Evolutionary conservation across 78 protist genomes (phyloP), one percentile per base, ranked within the genome.

Genomic region (Anaeramoeba flamelloides): DNA sequence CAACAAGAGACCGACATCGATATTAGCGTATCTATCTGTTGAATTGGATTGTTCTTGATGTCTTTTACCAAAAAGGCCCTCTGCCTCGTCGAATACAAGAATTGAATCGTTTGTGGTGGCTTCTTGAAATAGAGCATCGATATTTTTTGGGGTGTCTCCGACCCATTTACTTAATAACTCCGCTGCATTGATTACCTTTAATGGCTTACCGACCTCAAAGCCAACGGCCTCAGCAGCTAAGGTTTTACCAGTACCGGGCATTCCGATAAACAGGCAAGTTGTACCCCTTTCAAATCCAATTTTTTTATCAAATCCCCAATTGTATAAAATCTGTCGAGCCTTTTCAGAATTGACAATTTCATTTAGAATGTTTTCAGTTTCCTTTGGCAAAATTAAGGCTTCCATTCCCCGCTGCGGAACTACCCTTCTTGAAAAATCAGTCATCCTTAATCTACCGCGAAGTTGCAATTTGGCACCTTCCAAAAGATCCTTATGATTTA

Each of bases 221-320:
- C 81, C 90, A 37, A 87, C 31, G 0, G 83, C 90, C 79, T 84
- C 90, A 1, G 85, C 85, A n/a, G 87, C 77, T 38, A 87, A 1
- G 22, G 88, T 81, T 80, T 87, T 87, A 4, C 90, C 90, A 2
- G 80, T 39, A 0, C 90, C 90, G 1, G 87, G 79, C 0, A 83
- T 84, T n/a, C 90, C 90, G 83, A 64, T 38, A 38, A 87, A 77
- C 40, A 87, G 84, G 8, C 22, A 53, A 30, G 76, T 31, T 53
- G 39, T 77, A n/a, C 85, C 89, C 75, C 41, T 40, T n/a, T 81
- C 86, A 34, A 39, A 38, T 8, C 79, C 40, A 41, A 53, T 26
- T 2, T 69, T 38, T 75, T 79, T 78, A 3, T 78, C 84, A 37
- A 88, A 86, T 38, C 89, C 89, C 91, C 91, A 88, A 75, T 86